A percentile compares a stretch with the other conserved stretches of the same genome.
These are phyloP conservation scores for Maudiozyma humilis DNA, from an alignment of 1,139 yeast species.

Conservation along the genomic window DNA sequence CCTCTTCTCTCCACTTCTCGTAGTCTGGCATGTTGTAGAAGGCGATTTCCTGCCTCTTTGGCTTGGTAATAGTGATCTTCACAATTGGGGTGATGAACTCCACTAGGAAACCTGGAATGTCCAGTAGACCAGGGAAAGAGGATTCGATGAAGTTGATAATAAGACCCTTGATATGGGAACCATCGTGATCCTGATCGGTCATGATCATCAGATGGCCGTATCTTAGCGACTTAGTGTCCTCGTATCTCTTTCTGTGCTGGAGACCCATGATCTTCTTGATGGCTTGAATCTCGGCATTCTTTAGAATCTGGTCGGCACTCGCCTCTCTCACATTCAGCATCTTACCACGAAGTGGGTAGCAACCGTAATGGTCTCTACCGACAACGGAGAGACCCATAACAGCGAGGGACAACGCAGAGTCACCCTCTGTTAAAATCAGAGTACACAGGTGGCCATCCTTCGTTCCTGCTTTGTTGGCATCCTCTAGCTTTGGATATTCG, in stretches of 20 bases:
- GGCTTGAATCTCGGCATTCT: slow-evolving; percentile 90
- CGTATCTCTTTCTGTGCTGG: slow-evolving; percentile 83
- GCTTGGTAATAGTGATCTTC: slow-evolving; percentile 70
- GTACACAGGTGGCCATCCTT: slow-evolving; percentile 88
- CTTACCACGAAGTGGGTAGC: slow-evolving; percentile 93
- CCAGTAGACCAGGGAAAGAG: slow-evolving; percentile 87
- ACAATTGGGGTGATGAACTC: slow-evolving; percentile 97
- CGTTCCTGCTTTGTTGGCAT: slow-evolving; percentile 96
- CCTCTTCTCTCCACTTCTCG: slow-evolving; percentile 84
- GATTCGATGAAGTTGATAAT: slow-evolving; percentile 88
- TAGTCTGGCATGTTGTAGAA: slow-evolving; percentile 96
- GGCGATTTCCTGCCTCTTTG: slow-evolving; percentile 55
- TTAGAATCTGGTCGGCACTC: slow-evolving; percentile 82
- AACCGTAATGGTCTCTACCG: slow-evolving; percentile 92
- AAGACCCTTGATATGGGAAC: slow-evolving; percentile 95
- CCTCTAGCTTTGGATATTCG: slow-evolving; percentile 83
- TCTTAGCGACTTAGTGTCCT: slow-evolving; percentile 64
- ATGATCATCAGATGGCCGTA: slow-evolving; percentile 97
- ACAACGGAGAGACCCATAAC: slow-evolving; percentile 92
- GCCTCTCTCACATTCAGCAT: slow-evolving; percentile 94
- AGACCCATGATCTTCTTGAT: slow-evolving; percentile 92
- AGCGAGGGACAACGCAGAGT: slow-evolving; percentile 88
- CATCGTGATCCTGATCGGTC: slow-evolving; percentile 99
- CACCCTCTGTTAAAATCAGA: slow-evolving; percentile 91
- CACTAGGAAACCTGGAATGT: slow-evolving; percentile 82